These are phyloP conservation scores for Platanus orientalis DNA, from an alignment of 164 flowering plant genomes.

Conservation along the genomic window DNA sequence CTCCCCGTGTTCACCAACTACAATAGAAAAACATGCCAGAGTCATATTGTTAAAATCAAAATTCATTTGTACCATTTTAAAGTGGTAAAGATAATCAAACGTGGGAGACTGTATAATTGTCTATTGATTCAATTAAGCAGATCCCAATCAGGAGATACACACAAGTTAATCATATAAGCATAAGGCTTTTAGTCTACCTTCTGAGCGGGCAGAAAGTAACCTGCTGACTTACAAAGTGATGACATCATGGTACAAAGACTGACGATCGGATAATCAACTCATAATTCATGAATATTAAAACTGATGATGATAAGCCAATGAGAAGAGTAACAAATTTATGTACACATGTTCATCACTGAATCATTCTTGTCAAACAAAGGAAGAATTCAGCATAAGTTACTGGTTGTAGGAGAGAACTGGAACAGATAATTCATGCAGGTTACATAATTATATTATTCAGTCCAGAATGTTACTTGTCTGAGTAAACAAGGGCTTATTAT, in stretches of 20 bases:
- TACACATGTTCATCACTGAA: no score
- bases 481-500: no score
- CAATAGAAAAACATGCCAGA: conserved; percentile 16
- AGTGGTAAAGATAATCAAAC: not conserved
- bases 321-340: no score
- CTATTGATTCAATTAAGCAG: not conserved
- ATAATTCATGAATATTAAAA: not conserved
- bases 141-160: not conserved
- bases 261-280: not conserved
- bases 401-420: no score
- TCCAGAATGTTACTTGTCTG: no score
- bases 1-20: conserved; percentile 90
- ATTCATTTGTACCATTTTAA: not conserved
- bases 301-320: not conserved
- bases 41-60: conserved; percentile 1
- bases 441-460: no score
- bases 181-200: not conserved
- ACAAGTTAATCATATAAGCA: not conserved
- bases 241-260: no score
- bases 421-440: no score
- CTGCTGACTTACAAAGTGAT: not conserved
- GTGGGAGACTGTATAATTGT: not conserved
- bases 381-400: no score
- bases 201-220: not conserved
- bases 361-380: no score